Base-by-base conservation (phyloP, 352 stramenopile species). In the Globisporangium spiculum region DNA sequence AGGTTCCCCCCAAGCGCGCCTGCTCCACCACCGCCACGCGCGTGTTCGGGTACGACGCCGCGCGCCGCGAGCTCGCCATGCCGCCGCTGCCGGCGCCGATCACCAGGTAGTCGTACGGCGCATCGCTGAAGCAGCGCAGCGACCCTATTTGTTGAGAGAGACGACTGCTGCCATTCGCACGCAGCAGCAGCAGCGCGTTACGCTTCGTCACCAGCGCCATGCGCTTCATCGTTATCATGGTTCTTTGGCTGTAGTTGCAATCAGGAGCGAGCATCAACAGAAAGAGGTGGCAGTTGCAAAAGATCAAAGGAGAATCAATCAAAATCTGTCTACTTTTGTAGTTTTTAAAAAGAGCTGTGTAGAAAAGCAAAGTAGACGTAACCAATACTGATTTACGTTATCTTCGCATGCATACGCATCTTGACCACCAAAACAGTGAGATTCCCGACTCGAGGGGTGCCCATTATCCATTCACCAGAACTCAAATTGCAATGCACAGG, bases 11-110 rank as follows among this genome's bases (percentile, higher is more conserved):
- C 60, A 94, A 75, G 38, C 80, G 80, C 59, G 75, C 75, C n/a
- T 88, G 81, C 78, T 99, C 98, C 27, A 99, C 84, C 18, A 99
- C 81, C 3, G 93, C 96, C 24, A 99, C 97, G 71, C 98, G 98
- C 86, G 80, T 99, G 89, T 60, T 77, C 59, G 67, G 68, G 70
- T 86, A 89, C 30, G 73, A 77, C 24, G 94, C 96, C 12, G 97
- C 92, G 67, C 96, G 89, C 38, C 95, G 88, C 20, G 97, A 94
- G 57, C 85, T 97, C 26, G 96, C 91, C 68, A 99, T 95, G 60
- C 97, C 97, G 20, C 93, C 93, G 67, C 87, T 96, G 27, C 94
- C 94, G 54, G 80, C 94, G 32, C 93, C 93, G 57, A 98, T 97
- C 16, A 98, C 93, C 7, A 98, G 67, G 46, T 96, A 95, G 77